Percentiles rank a stretch among this genome's conserved stretches.
These are phyloP conservation scores for Saccharum spontaneum DNA, from an alignment of 176 grass and related monocot species.

Conservation along the genomic window DNA sequence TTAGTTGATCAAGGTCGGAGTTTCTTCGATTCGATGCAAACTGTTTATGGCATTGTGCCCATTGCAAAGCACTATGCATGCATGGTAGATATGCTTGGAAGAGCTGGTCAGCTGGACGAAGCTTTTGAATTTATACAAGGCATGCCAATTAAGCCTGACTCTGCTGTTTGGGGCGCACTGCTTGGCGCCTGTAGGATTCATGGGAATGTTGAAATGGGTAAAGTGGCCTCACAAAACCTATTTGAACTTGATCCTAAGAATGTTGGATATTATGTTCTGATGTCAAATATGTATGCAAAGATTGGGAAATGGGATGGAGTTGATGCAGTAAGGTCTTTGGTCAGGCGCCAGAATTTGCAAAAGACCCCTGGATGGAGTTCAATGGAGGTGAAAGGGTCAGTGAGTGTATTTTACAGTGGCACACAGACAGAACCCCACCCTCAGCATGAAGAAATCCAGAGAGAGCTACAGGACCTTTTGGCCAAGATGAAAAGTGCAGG, in stretches of 20 bases:
- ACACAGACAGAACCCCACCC: slow-evolving; percentile 59
- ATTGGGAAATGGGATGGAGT: slow-evolving; percentile 79
- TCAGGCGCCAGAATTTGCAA: slow-evolving; percentile 52
- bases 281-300: slow-evolving; percentile 85
- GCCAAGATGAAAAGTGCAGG: slow-evolving; percentile 65
- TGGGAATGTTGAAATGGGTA: slow-evolving; percentile 70
- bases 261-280: slow-evolving; percentile 77
- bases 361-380: slow-evolving; percentile 89
- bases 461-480: slow-evolving; percentile 44
- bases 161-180: slow-evolving; percentile 70
- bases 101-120: slow-evolving; percentile 54
- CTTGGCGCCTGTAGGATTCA: slow-evolving; percentile 80
- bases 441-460: slow-evolving; percentile 64
- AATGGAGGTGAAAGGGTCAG: slow-evolving; percentile 62
- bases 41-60: slow-evolving; percentile 45
- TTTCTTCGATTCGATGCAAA: slow-evolving; percentile 63
- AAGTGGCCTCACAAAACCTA: slow-evolving; percentile 58
- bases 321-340: slow-evolving; percentile 70
- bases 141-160: slow-evolving; percentile 64
- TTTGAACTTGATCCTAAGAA: slow-evolving; percentile 68
- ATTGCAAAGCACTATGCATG: slow-evolving; percentile 63
- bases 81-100: slow-evolving; percentile 70
- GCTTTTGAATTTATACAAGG: slow-evolving; percentile 57
- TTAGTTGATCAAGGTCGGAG: slow-evolving; percentile 64
- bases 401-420: slow-evolving; percentile 74